Evolutionary conservation across 192 early-diverging fungal genomes (phyloP).

Genomic region (Kickxella alabastrina): DNA sequence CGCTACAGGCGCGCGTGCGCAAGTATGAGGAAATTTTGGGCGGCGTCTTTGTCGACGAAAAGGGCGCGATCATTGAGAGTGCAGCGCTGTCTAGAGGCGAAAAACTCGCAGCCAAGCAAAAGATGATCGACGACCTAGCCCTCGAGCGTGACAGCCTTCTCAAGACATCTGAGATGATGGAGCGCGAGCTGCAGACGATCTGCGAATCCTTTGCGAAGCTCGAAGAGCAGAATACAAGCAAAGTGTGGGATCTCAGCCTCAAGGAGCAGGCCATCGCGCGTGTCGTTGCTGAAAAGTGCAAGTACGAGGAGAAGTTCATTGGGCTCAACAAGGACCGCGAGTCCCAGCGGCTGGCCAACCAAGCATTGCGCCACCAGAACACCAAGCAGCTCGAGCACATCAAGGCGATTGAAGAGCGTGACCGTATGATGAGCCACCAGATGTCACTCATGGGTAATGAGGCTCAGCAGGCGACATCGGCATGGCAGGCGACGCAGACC

Average conservation of each 20-base stretch:
- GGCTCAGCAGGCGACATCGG: constrained; percentile 52
- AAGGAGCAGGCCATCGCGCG: constrained; percentile 79
- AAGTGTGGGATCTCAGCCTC: constrained; percentile 68
- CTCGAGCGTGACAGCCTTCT: constrained; percentile 55
- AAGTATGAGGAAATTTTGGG: constrained; percentile 49
- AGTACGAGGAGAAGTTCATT: constrained; percentile 80
- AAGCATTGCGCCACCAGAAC: constrained; percentile 68
- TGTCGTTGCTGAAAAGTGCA: constrained; percentile 78
- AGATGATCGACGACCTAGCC: constrained; percentile 52
- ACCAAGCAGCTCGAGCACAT: constrained; percentile 86
- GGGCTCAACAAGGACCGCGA: constrained; percentile 68
- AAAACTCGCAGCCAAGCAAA: constrained; percentile 47
- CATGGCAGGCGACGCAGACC: constrained; percentile 54
- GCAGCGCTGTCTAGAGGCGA: constrained; percentile 6
- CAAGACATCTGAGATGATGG: constrained; percentile 53
- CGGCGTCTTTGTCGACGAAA: constrained; percentile 14
- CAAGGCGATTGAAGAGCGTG: constrained; percentile 73
- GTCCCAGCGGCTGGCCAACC: constrained; percentile 58
- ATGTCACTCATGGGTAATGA: constrained; percentile 65
- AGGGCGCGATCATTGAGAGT: constrained; percentile 17
- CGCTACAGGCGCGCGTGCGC: constrained; percentile 32
- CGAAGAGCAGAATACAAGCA: constrained; percentile 78
- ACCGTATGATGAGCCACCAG: constrained; percentile 64
- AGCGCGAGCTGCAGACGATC: constrained; percentile 55
- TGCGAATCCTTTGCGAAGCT: constrained; percentile 68